These are phyloP conservation scores for Fremontodendron californicum DNA, from an alignment of 345 rosid species.

Conservation along the genomic window DNA sequence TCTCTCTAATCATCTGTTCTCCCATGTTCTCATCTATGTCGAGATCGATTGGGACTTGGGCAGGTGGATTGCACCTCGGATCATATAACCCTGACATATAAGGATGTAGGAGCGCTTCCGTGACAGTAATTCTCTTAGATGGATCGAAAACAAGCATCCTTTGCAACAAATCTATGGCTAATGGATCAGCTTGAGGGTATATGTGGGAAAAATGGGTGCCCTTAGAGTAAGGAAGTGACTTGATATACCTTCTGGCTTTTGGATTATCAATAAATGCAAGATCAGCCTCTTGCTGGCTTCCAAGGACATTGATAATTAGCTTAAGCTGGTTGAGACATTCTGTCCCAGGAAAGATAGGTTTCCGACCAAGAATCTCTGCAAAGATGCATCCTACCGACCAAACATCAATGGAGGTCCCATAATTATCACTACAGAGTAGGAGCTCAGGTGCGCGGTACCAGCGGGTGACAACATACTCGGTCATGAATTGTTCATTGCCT, in stretches of 20 bases:
- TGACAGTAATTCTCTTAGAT: slow-evolving; percentile 62
- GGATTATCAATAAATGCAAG: slow-evolving; percentile 68
- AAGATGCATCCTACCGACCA: slow-evolving; percentile 98
- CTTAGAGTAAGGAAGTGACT: slow-evolving; percentile 57
- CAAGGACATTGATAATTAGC: slow-evolving; percentile 63
- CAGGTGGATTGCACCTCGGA: slow-evolving; percentile 62
- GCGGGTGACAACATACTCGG: slow-evolving; percentile 81
- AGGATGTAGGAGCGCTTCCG: slow-evolving; percentile 79
- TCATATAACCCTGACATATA: slow-evolving; percentile 65
- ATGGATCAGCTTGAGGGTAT: slow-evolving; percentile 69
- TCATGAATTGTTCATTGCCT: slow-evolving; percentile 77
- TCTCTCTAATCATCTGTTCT: slow-evolving; percentile 57
- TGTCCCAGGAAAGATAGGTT: slow-evolving; percentile 81
- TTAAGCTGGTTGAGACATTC: slow-evolving; percentile 85
- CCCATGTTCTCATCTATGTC: slow-evolving; percentile 64
- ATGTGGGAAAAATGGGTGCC: slow-evolving; percentile 52
- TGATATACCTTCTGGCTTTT: slow-evolving; percentile 61
- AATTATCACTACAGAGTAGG: slow-evolving; percentile 77
- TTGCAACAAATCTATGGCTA: slow-evolving; percentile 68
- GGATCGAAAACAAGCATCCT: slow-evolving; percentile 84
- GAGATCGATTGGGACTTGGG: slow-evolving; percentile 58
- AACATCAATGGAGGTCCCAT: slow-evolving; percentile 77
- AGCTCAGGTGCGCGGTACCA: slow-evolving; percentile 97
- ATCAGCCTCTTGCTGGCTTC: slow-evolving; percentile 67
- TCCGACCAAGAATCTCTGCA: slow-evolving; percentile 81